phyloP scores from a whole-genome alignment of 257 asterid species.

The Nicotiana sylvestris region DNA sequence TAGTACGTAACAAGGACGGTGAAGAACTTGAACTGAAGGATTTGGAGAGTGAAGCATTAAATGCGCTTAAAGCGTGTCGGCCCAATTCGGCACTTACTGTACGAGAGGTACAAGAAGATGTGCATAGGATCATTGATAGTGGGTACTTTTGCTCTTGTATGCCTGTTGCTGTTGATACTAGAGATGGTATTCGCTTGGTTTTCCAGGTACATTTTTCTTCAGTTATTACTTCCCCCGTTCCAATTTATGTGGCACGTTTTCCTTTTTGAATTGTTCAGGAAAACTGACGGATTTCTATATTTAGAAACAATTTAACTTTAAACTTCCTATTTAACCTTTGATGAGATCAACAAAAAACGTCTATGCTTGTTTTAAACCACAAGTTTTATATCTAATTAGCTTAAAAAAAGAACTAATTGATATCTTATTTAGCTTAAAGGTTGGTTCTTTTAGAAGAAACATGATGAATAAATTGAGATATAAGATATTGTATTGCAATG shows the following conservation, averaged over 20 bases:
- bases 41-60: conserved; percentile 76
- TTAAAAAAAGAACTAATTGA: too few species aligned
- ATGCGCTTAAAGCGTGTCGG: conserved; percentile 81
- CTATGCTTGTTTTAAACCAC: too few species aligned
- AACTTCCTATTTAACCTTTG: too few species aligned
- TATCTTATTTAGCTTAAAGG: neutral
- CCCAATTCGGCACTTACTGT: conserved; percentile 89
- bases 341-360: too few species aligned
- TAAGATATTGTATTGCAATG: neutral
- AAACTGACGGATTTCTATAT: too few species aligned
- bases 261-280: too few species aligned
- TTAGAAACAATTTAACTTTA: too few species aligned
- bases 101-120: conserved; percentile 94
- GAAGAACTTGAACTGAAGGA: conserved; percentile 92
- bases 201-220: conserved; percentile 57
- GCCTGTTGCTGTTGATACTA: conserved; percentile 95
- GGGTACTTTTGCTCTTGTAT: conserved; percentile 88
- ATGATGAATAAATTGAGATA: neutral
- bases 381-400: too few species aligned
- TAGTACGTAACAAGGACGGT: conserved; percentile 89
- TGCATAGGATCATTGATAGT: conserved; percentile 82
- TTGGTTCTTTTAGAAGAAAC: neutral
- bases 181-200: conserved; percentile 88
- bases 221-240: neutral
- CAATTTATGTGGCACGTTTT: too few species aligned